phyloP scores from a whole-genome alignment of 768 basidiomycete genomes.

The Naematelia encephala region DNA sequence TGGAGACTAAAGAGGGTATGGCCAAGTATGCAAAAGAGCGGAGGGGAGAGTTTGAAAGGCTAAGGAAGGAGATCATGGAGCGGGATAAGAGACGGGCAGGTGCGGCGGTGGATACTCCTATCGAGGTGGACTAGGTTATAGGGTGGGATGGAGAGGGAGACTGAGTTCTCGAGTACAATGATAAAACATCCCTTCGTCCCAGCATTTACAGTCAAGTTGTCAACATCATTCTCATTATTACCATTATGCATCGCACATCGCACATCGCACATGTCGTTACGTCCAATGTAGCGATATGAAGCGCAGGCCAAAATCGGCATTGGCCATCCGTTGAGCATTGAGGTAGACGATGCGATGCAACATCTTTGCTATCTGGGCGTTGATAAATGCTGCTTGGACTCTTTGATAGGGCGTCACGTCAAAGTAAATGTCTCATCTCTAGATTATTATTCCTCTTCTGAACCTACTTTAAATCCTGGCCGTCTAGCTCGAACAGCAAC shows the following conservation, averaged over 20 bases:
- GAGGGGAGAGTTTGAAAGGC: conserved; percentile 36
- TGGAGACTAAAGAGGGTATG: conserved; percentile 69
- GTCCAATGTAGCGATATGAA: too few relatives aligned
- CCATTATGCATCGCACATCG: not conserved
- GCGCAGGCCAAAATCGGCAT: too few relatives aligned
- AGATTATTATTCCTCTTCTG: not conserved
- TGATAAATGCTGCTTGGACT: too few relatives aligned
- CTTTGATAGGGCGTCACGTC: too few relatives aligned
- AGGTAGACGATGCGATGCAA: too few relatives aligned
- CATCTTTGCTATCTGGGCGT: too few relatives aligned
- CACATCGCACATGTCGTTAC: conserved; percentile 3
- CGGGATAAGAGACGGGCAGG: conserved; percentile 26
- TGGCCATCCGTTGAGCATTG: too few relatives aligned
- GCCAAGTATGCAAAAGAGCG: conserved; percentile 52
- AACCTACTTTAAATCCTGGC: not conserved
- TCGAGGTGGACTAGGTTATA: conserved; percentile 34
- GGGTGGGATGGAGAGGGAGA: not conserved
- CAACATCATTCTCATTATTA: not conserved
- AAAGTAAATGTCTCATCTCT: too few relatives aligned
- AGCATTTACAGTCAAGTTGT: not conserved
- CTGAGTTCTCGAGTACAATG: too few relatives aligned
- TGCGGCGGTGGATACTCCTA: conserved; percentile 23
- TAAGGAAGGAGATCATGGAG: conserved; percentile 35
- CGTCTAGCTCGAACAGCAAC: conserved; percentile 29
- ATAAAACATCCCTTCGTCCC: too few relatives aligned